phyloP scores from a whole-genome alignment of 2,329 filamentous ascomycete genomes.

The Sclerotinia trifoliorum region DNA sequence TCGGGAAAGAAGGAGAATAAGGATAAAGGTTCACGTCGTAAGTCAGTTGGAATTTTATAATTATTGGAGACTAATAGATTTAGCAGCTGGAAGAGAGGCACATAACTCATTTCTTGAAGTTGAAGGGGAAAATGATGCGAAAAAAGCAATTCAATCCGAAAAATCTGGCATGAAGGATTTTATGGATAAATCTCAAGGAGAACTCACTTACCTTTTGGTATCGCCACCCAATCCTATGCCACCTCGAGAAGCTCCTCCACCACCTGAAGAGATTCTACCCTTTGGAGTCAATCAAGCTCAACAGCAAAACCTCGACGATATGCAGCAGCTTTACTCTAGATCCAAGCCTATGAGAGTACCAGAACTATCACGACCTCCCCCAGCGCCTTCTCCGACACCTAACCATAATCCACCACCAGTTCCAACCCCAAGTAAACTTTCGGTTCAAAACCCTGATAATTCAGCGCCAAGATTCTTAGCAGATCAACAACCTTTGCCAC shows the following conservation, averaged over 20 bases:
- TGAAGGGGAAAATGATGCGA: conserved; percentile 48
- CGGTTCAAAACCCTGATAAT: conserved; percentile 43
- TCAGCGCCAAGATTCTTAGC: conserved; percentile 55
- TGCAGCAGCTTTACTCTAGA: conserved; percentile 42
- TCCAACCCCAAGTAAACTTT: conserved; percentile 43
- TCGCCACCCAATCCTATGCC: conserved; percentile 64
- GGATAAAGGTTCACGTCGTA: conserved; percentile 58
- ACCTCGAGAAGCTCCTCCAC: conserved; percentile 61
- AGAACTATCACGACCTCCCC: conserved; percentile 47
- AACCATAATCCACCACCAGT: conserved; percentile 60
- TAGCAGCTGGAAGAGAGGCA: conserved; percentile 25
- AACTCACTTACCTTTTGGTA: conserved; percentile 68
- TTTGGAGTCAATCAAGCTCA: conserved; percentile 46
- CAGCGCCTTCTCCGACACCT: conserved; percentile 45
- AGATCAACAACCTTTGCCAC: conserved; percentile 48
- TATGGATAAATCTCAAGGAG: conserved; percentile 62
- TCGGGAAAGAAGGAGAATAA: conserved; percentile 49
- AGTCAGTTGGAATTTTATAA: conserved; percentile 33
- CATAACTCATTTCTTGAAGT: conserved; percentile 44
- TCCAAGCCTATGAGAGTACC: conserved; percentile 59
- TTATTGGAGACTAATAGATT: conserved; percentile 15
- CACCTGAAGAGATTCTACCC: conserved; percentile 55
- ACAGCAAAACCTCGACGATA: conserved; percentile 42
- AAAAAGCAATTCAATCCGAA: conserved; percentile 42
- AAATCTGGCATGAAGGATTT: conserved; percentile 58